Evolutionary conservation across 768 basidiomycete species (phyloP).

Genomic region (Suillus subaureus): DNA sequence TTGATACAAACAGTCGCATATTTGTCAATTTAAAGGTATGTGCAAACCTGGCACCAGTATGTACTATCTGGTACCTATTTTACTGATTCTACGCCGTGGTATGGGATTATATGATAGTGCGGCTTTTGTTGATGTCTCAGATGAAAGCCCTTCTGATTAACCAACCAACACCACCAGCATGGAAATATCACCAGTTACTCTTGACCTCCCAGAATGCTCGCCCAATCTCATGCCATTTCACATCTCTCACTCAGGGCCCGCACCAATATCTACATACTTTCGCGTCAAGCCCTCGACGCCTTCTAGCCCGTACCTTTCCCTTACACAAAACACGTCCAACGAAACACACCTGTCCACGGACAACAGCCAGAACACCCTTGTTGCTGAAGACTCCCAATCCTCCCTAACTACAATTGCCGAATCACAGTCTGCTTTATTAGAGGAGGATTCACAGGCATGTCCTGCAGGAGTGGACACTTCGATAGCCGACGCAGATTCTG

Average conservation of each 20-base stretch:
- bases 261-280: conserved; percentile 76
- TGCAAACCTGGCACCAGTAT: neutral
- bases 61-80: neutral
- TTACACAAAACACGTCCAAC: neutral
- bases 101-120: too few species aligned
- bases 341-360: neutral
- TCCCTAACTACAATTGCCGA: conserved; percentile 15
- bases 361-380: neutral
- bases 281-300: conserved; percentile 45
- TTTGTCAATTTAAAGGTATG: neutral
- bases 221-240: conserved; percentile 87
- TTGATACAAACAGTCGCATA: neutral
- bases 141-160: neutral
- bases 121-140: too few species aligned
- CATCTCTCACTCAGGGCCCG: conserved; percentile 68
- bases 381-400: conserved; percentile 1
- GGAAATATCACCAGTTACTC: conserved; percentile 23
- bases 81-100: too few species aligned
- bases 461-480: neutral
- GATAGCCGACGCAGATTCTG: conserved; percentile 11
- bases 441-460: neutral
- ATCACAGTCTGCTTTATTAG: neutral
- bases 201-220: conserved; percentile 40
- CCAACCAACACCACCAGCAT: neutral
- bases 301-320: conserved; percentile 11